phyloP scores from a whole-genome alignment of 495 filamentous ascomycete species.

The Aspergillus affinis region DNA sequence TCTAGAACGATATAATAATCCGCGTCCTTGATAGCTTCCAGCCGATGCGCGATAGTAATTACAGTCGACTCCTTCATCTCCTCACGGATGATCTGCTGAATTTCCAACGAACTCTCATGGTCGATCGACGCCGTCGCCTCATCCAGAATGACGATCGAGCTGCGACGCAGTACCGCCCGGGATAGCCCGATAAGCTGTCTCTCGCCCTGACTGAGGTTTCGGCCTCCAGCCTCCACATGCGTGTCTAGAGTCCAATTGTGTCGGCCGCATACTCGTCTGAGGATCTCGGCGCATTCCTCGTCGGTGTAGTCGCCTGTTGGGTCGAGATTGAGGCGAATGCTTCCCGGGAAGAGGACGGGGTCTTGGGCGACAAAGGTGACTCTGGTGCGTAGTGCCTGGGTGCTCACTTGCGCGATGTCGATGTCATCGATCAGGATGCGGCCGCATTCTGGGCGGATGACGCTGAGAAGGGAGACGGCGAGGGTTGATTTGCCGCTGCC shows the following conservation, averaged over 20 bases:
- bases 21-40: conserved; percentile 77
- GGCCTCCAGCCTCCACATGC: conserved; percentile 56
- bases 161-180: conserved; percentile 57
- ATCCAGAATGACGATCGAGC: conserved; percentile 63
- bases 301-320: conserved; percentile 47
- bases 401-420: conserved; percentile 58
- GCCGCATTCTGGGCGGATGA: conserved; percentile 51
- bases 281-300: conserved; percentile 49
- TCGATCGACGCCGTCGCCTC: conserved; percentile 89
- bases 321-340: conserved; percentile 59
- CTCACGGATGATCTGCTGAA: conserved; percentile 72
- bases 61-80: conserved; percentile 78
- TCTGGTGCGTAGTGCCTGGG: conserved; percentile 56
- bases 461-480: conserved; percentile 62
- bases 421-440: conserved; percentile 59
- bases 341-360: conserved; percentile 62
- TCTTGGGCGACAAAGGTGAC: conserved; percentile 67
- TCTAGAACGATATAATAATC: conserved; percentile 72
- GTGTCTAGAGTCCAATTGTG: conserved; percentile 56
- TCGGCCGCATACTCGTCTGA: conserved; percentile 49
- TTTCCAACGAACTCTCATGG: conserved; percentile 69
- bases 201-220: conserved; percentile 61
- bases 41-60: conserved; percentile 81
- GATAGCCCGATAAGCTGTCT: conserved; percentile 61
- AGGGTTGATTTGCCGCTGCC: conserved; percentile 68